Evolutionary conservation across 371 early-diverging fungal genomes (phyloP).

Genomic region (Aphelidium insulamus): DNA sequence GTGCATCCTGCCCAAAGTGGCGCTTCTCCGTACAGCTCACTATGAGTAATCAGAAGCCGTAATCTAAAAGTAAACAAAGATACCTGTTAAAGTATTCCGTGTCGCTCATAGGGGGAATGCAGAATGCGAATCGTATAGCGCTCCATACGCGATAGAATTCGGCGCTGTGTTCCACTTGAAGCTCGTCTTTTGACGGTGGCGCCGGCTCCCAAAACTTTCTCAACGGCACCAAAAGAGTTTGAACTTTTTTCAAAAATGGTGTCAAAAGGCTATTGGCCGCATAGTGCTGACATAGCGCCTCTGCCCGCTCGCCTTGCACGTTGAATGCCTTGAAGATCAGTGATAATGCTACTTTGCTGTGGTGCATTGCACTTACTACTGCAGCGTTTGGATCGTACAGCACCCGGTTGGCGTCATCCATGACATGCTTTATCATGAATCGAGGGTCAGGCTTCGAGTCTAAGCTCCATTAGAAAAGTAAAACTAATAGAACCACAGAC

Average conservation of each 20-base stretch:
- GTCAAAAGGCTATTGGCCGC: background rate
- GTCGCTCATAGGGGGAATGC: slow-evolving; percentile 5
- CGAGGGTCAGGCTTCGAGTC: background rate
- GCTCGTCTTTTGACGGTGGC: background rate
- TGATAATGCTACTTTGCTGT: no score
- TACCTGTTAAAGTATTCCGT: slow-evolving; percentile 5
- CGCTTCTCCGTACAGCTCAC: slow-evolving; percentile 19
- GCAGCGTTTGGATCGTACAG: no score
- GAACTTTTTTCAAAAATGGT: background rate
- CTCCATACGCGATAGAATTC: slow-evolving; percentile 13
- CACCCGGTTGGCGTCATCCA: no score
- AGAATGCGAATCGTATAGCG: slow-evolving; percentile 14
- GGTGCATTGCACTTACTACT: no score
- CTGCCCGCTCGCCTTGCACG: slow-evolving; percentile 1
- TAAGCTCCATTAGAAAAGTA: background rate
- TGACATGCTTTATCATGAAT: background rate
- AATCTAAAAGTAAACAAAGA: background rate
- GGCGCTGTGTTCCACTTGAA: background rate
- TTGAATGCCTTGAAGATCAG: slow-evolving; percentile 1
- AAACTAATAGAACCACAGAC: slow-evolving; percentile 1
- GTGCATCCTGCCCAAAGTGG: slow-evolving; percentile 15
- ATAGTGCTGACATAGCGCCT: background rate
- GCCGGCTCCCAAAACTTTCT: background rate
- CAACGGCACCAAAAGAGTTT: background rate
- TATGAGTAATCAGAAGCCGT: background rate